These are phyloP conservation scores for Sutorius eximius DNA, from an alignment of 1,284 basidiomycete species.

Conservation along the genomic window DNA sequence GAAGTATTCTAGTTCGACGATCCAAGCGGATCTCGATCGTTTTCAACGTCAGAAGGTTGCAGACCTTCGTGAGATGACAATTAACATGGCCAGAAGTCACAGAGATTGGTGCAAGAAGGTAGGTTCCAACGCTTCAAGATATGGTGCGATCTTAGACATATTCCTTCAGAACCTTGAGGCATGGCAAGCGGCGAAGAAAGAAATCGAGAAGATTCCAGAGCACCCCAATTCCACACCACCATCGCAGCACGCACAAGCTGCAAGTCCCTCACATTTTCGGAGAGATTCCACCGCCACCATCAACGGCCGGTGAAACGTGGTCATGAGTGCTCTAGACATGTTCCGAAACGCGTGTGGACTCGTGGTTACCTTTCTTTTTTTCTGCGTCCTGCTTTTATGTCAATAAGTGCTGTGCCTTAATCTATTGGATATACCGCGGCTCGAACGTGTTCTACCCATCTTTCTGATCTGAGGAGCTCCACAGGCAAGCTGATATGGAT, in stretches of 20 bases:
- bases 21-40: slow-evolving; percentile 96
- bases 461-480: slow-evolving; percentile 13
- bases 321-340: slow-evolving; percentile 5
- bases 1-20: slow-evolving; percentile 93
- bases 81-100: slow-evolving; percentile 87
- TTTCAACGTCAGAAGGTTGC: slow-evolving; percentile 99
- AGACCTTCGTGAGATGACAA: slow-evolving; percentile 89
- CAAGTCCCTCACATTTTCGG: slow-evolving; percentile 41
- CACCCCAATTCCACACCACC: slow-evolving; percentile 74
- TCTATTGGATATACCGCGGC: slow-evolving; percentile 28
- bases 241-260: slow-evolving; percentile 35
- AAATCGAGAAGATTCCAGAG: slow-evolving; percentile 85
- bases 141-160: slow-evolving; percentile 14
- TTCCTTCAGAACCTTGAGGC: slow-evolving; percentile 82
- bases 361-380: slow-evolving; percentile 8
- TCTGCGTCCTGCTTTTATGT: slow-evolving; percentile 13
- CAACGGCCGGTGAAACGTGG: slow-evolving; percentile 43
- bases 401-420: slow-evolving; percentile 23
- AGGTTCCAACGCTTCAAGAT: slow-evolving; percentile 21
- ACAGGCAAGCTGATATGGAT: not conserved
- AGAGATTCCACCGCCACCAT: slow-evolving; percentile 64
- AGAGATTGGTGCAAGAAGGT: slow-evolving; percentile 96
- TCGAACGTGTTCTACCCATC: slow-evolving; percentile 9
- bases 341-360: slow-evolving; percentile 15
- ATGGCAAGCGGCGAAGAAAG: slow-evolving; percentile 94